Evolutionary conservation across 139 green algal species (phyloP), one percentile per base, ranked within the genome.

Genomic region (Limnomonas spitsbergensis): DNA sequence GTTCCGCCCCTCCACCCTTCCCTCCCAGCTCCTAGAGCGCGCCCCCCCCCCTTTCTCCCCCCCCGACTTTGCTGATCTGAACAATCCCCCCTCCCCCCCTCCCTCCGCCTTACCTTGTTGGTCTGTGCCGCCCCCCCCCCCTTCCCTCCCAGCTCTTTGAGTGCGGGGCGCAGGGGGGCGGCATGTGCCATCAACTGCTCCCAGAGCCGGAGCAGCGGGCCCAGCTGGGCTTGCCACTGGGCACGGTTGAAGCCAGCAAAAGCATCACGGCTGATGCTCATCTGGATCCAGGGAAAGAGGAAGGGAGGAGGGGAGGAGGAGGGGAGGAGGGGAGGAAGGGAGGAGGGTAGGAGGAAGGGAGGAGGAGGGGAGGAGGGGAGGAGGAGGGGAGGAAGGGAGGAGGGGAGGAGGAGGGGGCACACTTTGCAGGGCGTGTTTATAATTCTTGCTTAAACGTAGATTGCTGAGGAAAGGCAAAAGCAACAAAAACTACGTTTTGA

Each of bases 181-280:
- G n/a, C 70, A 14, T 34, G 29, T 0, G 75, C 37, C 76, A 85
- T 83, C 2, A 88, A 80, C 54, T 78, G 69, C 35, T 93, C 87
- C 87, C 90, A 93, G 66, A 89, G 83, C 69, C 82, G 78, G 47
- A 94, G 68, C 35, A 94, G 47, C 31, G 90, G 89, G n/a, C 68
- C 79, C 37, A 94, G 88, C 82, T 84, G 76, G 36, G 35, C 34
- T 32, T 68, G 37, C 90, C 90, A 94, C 42, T 78, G 61, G 40
- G 68, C 71, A 27, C 80, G 79, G 54, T 88, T 84, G 79, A 90
- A 91, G 32, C 73, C 81, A 31, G 37, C 52, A 24, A 71, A 54
- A 14, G 74, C 74, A 38, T 81, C 53, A 0, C 40, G 61, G 38
- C 39, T 52, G 52, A 81, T 67, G 37, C 77, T 80, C 81, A 88